A percentile compares a stretch with the other conserved stretches of the same genome.
These are phyloP conservation scores for Microcyclospora tardicrescens DNA, from an alignment of 2,329 filamentous ascomycete genomes.

Conservation along the genomic window DNA sequence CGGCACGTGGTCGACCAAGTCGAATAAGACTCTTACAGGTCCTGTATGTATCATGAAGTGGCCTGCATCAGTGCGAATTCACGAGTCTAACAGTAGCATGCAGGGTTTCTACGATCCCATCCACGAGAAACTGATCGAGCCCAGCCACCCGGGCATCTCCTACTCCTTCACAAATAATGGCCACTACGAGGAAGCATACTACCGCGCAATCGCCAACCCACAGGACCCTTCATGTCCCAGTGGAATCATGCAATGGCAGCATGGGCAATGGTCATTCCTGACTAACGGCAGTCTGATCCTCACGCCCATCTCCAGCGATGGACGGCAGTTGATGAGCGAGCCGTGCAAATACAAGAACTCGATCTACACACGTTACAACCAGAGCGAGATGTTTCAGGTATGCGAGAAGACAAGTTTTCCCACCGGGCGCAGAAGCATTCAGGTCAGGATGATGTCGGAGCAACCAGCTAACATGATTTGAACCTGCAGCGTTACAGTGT, in stretches of 20 bases:
- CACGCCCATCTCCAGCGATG: slow-evolving; percentile 51
- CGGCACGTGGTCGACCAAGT: slow-evolving; percentile 64
- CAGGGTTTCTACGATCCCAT: slow-evolving; percentile 59
- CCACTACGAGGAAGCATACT: slow-evolving; percentile 56
- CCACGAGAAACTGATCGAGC: slow-evolving; percentile 53
- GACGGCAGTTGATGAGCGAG: slow-evolving; percentile 52
- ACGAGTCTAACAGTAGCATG: slow-evolving; percentile 1
- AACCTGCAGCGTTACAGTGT: slow-evolving; percentile 30
- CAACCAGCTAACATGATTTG: not conserved
- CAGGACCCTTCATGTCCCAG: slow-evolving; percentile 45
- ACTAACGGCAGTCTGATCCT: slow-evolving; percentile 47
- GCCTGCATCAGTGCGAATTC: not conserved
- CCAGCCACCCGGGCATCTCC: slow-evolving; percentile 53
- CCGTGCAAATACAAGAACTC: slow-evolving; percentile 46
- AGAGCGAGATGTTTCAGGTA: slow-evolving; percentile 50
- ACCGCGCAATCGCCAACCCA: slow-evolving; percentile 53
- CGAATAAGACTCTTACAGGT: slow-evolving; percentile 54
- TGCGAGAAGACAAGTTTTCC: no score
- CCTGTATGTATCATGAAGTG: slow-evolving; percentile 38
- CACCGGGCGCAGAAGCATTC: no score
- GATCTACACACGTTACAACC: slow-evolving; percentile 54
- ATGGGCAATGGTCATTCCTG: slow-evolving; percentile 48
- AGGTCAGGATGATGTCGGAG: no score
- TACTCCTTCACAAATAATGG: slow-evolving; percentile 61
- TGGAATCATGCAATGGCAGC: slow-evolving; percentile 60